These are phyloP conservation scores for Trichoderma sp. DNA, from an alignment of 2,329 filamentous ascomycete species.

Conservation along the genomic window DNA sequence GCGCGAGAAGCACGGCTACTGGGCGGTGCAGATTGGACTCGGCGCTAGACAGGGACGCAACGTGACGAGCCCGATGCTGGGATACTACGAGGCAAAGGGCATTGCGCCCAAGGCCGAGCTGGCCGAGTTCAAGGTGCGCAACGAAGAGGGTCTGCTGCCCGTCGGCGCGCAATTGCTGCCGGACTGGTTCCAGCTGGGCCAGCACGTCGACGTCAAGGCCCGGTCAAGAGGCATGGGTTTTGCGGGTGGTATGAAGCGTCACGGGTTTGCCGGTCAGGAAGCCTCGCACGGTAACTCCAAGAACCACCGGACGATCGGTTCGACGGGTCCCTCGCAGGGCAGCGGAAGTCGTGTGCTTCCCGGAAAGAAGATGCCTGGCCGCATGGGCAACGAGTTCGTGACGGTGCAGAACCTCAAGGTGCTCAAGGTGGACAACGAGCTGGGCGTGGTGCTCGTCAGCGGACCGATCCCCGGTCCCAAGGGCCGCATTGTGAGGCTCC, in stretches of 20 bases:
- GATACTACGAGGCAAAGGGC: conserved; percentile 80
- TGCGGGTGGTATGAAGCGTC: conserved; percentile 95
- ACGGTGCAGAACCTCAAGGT: conserved; percentile 92
- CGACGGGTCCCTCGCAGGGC: conserved; percentile 83
- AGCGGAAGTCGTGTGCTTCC: conserved; percentile 88
- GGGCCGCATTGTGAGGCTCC: conserved; percentile 76
- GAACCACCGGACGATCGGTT: conserved; percentile 90
- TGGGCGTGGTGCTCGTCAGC: conserved; percentile 84
- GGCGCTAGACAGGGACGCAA: conserved; percentile 73
- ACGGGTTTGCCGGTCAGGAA: conserved; percentile 84
- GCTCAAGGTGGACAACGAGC: conserved; percentile 79
- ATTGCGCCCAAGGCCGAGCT: conserved; percentile 82
- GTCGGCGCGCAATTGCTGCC: conserved; percentile 75
- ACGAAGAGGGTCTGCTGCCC: conserved; percentile 67
- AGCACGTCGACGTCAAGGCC: conserved; percentile 82
- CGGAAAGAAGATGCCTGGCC: conserved; percentile 96
- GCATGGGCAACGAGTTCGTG: conserved; percentile 86
- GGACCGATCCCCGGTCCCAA: conserved; percentile 87
- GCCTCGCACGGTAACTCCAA: conserved; percentile 94
- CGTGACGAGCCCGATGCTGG: conserved; percentile 76
- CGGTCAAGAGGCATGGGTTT: conserved; percentile 88
- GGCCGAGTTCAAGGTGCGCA: conserved; percentile 81
- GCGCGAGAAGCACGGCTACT: conserved; percentile 78
- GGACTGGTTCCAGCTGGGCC: conserved; percentile 88
- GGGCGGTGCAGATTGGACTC: conserved; percentile 83